phyloP scores from a whole-genome alignment of 73 alveolate species.

The Paramecium bursaria region DNA sequence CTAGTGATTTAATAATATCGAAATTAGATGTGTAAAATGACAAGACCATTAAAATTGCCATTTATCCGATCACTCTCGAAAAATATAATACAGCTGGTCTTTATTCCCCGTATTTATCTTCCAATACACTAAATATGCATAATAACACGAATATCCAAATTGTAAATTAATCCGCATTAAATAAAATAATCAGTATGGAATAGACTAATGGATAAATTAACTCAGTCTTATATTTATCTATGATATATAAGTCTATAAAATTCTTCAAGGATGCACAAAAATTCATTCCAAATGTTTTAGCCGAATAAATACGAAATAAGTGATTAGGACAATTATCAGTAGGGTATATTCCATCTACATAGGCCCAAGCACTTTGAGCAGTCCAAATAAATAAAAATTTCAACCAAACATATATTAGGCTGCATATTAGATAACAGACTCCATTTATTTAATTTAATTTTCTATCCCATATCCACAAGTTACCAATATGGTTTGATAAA shows the following conservation, averaged over 20 bases:
- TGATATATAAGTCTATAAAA: background rate
- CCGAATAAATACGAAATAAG: conserved; percentile 11
- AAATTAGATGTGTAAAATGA: too few relatives aligned
- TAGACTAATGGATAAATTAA: too few relatives aligned
- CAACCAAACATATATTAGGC: background rate
- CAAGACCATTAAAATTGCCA: too few relatives aligned
- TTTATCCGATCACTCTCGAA: too few relatives aligned
- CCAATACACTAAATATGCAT: too few relatives aligned
- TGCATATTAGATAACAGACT: background rate
- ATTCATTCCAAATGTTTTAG: background rate
- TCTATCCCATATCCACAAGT: conserved; percentile 37
- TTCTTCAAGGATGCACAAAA: conserved; percentile 11
- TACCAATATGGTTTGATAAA: background rate
- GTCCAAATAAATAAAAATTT: conserved; percentile 35
- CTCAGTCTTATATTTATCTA: too few relatives aligned
- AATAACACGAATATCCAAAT: too few relatives aligned
- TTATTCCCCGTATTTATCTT: too few relatives aligned
- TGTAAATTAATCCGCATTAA: too few relatives aligned
- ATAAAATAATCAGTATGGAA: too few relatives aligned
- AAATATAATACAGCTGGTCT: too few relatives aligned
- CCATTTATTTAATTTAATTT: conserved; percentile 2
- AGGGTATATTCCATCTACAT: background rate
- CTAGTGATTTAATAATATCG: too few relatives aligned
- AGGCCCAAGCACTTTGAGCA: conserved; percentile 15
- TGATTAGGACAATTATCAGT: background rate